Evolutionary conservation across 805 yeast genomes (phyloP).

Genomic region (Ogataea angusta): DNA sequence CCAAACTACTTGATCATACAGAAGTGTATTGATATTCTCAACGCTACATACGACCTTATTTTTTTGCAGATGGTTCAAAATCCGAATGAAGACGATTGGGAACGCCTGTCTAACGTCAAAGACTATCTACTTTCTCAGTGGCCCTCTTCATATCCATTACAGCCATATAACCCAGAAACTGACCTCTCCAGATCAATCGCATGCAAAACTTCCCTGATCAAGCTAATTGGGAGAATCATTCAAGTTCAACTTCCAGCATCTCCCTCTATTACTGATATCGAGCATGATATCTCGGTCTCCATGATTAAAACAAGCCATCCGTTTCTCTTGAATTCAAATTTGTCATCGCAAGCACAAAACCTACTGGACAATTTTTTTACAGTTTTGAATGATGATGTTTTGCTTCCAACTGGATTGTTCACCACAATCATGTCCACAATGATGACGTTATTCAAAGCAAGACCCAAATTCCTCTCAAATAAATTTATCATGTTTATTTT

Average conservation of each 20-base stretch:
- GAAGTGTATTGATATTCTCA: constrained; percentile 34
- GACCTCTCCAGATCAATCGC: constrained; percentile 52
- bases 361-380: constrained; percentile 63
- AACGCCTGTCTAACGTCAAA: constrained; percentile 52
- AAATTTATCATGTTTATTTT: constrained; percentile 59
- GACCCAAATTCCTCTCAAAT: constrained; percentile 55
- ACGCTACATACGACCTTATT: constrained; percentile 42
- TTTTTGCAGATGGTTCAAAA: constrained; percentile 45
- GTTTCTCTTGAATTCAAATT: constrained; percentile 44
- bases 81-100: constrained; percentile 54
- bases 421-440: constrained; percentile 68
- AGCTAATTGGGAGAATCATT: constrained; percentile 62
- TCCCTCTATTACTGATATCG: constrained; percentile 7
- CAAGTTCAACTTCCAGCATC: constrained; percentile 48
- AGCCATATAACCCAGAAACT: constrained; percentile 45
- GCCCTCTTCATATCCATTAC: constrained; percentile 54
- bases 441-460: constrained; percentile 57
- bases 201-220: constrained; percentile 64
- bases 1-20: constrained; percentile 23
- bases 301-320: constrained; percentile 59
- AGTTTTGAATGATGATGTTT: constrained; percentile 51
- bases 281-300: constrained; percentile 44
- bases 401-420: constrained; percentile 54
- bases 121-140: constrained; percentile 57
- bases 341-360: constrained; percentile 71